These are phyloP conservation scores for Saksenaea oblongispora DNA, from an alignment of 371 early-diverging fungal species.

Conservation along the genomic window DNA sequence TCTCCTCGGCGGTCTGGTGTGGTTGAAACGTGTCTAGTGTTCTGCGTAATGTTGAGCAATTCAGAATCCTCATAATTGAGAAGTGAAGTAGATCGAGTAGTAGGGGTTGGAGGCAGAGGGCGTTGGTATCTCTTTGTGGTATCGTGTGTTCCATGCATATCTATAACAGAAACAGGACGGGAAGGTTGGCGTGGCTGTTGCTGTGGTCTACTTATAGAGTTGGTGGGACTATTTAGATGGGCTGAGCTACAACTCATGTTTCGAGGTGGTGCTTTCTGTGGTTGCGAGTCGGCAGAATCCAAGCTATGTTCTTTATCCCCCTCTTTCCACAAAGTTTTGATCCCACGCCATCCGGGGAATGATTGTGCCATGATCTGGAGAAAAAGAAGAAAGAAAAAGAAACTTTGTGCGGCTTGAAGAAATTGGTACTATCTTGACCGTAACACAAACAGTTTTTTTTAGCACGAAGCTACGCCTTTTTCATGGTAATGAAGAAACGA, in stretches of 20 bases:
- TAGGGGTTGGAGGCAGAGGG: neutral
- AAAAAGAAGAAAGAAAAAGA: neutral
- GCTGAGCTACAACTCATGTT: constrained; percentile 1
- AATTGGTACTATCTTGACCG: neutral
- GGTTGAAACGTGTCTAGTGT: neutral
- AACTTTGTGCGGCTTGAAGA: neutral
- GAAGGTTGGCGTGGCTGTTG: neutral
- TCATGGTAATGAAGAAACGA: neutral
- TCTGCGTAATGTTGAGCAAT: neutral
- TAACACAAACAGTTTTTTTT: neutral
- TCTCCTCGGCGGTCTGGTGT: neutral
- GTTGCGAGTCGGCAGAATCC: neutral
- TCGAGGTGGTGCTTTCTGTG: neutral
- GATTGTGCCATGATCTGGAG: constrained; percentile 1
- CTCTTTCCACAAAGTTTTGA: constrained; percentile 2
- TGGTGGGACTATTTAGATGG: neutral
- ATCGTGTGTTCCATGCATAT: neutral
- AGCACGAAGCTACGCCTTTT: neutral
- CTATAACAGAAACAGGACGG: neutral
- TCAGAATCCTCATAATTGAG: neutral
- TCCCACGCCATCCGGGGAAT: constrained; percentile 5
- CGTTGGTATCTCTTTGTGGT: neutral
- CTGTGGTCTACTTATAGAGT: constrained; percentile 1
- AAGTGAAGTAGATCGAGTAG: neutral
- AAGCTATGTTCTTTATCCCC: neutral